A percentile compares a stretch with the other conserved stretches of the same genome.
Conservation (phyloP, 116 monocot species). For the Cymodocea nodosa region DNA sequence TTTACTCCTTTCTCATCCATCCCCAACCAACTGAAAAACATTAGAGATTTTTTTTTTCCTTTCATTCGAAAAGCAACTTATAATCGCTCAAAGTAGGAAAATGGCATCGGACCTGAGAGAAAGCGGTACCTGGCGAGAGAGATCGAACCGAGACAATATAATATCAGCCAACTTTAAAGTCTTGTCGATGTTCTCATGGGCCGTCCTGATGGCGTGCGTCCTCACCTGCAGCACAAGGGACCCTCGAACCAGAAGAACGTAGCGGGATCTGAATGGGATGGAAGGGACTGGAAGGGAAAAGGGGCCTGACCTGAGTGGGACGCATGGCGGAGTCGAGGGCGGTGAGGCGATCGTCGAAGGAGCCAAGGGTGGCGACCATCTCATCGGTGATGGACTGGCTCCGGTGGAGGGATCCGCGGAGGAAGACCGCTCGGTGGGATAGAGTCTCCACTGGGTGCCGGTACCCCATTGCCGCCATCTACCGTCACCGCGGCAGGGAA, state of each 20-base stretch:
- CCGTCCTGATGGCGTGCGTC: constrained; percentile 64
- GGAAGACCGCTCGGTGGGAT: constrained; percentile 31
- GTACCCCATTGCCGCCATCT: not conserved
- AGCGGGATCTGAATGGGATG: not conserved
- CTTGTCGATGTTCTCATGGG: constrained; percentile 87
- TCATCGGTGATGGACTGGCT: constrained; percentile 56
- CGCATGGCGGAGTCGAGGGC: constrained; percentile 92
- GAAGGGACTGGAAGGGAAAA: not conserved
- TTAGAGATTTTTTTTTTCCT: too few relatives aligned
- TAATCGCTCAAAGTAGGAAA: not conserved
- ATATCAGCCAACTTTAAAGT: constrained; percentile 69
- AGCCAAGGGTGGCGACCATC: constrained; percentile 82
- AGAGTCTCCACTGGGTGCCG: constrained; percentile 32
- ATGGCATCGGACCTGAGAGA: not conserved
- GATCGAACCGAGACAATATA: constrained; percentile 61
- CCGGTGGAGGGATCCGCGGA: constrained; percentile 72
- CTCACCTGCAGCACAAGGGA: constrained; percentile 28
- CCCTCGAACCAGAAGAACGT: not conserved
- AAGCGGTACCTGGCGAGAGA: constrained; percentile 47
- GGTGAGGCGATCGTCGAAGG: constrained; percentile 91
- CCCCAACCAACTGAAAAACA: too few relatives aligned
- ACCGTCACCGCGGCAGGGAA: too few relatives aligned
- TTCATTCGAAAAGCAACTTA: too few relatives aligned
- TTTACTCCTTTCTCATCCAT: too few relatives aligned
- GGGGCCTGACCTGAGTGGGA: constrained; percentile 55